Base-by-base conservation (phyloP, 2,329 filamentous ascomycete species). In the Claviceps humidiphila region DNA sequence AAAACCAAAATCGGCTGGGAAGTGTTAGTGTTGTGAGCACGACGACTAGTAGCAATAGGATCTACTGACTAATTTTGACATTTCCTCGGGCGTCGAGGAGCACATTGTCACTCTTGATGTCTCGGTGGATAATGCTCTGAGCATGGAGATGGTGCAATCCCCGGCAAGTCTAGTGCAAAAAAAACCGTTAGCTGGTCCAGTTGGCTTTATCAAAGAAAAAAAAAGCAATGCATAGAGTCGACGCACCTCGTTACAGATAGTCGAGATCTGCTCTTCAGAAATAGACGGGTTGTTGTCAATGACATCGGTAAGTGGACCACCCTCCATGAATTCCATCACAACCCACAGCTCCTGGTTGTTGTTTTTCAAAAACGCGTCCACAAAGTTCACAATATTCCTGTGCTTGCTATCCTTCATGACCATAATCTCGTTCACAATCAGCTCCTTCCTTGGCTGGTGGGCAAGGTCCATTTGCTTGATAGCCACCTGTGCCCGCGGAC, bases 391-490 rank as follows among this genome's bases (percentile, higher is more conserved):
- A 74, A 98, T 98, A 70, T 98, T 98, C 55, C 86, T 84, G 68
- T 98, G 93, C 66, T 90, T 87, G 74, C 89, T 95, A 72, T 98
- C 93, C 74, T 97, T 96, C 93, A 98, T 98, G 55, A 98, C 93
- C 73, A 98, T 94, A 64, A 98, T 98, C 65, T 98, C 93, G 68
- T 98, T 98, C 51, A 98, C 93, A 64, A 98, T 98, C 63, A 98
- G 74, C 70, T 98, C 93, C 75, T 98, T 98, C 54, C 93, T 80
- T 47, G 93, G 93, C 69, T 98, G 93, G 65, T 95, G 93, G 49
- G 91, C 89, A 52, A 98, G 80, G 71, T 98, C 93, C 93, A 98
- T 98, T 72, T 98, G 93, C 74, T 98, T 98, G 66, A 98, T 98
- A 43, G 93, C 93, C 56, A 98, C 93, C 66, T 96, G 89, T 49